phyloP scores from a whole-genome alignment of 108 stramenopile species.

The Fragilaria crotonensis region DNA sequence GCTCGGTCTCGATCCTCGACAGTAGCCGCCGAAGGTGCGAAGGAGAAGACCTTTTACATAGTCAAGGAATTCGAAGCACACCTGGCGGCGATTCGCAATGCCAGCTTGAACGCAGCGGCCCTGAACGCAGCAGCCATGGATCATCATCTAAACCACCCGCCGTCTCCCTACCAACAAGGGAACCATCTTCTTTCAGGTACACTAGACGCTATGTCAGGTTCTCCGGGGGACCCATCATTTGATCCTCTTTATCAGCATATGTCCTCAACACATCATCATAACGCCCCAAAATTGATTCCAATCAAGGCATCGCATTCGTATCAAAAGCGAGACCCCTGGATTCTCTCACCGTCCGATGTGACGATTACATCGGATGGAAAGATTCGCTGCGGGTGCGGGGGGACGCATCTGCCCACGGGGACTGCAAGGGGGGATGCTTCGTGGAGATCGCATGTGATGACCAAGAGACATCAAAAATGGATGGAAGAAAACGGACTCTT shows the following conservation, averaged over 20 bases:
- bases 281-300: background rate
- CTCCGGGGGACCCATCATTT: background rate
- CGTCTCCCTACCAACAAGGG: background rate
- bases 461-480: conserved; percentile 33
- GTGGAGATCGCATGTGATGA: conserved; percentile 22
- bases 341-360: conserved; percentile 1
- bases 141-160: background rate
- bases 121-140: background rate
- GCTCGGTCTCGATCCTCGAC: conserved; percentile 23
- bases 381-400: conserved; percentile 24
- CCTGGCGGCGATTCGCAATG: conserved; percentile 21
- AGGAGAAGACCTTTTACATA: conserved; percentile 27
- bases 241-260: background rate
- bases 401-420: conserved; percentile 9
- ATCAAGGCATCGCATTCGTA: background rate
- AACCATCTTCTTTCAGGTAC: background rate
- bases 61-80: conserved; percentile 40
- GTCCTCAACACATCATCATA: background rate
- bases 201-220: background rate
- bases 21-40: conserved; percentile 2
- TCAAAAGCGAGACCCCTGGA: background rate
- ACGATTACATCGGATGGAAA: conserved; percentile 11
- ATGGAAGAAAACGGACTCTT: conserved; percentile 19
- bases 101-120: background rate
- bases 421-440: conserved; percentile 10